These are phyloP conservation scores for Debaryomycetaceae sp. DNA, from an alignment of 1,139 yeast genomes.

Conservation along the genomic window DNA sequence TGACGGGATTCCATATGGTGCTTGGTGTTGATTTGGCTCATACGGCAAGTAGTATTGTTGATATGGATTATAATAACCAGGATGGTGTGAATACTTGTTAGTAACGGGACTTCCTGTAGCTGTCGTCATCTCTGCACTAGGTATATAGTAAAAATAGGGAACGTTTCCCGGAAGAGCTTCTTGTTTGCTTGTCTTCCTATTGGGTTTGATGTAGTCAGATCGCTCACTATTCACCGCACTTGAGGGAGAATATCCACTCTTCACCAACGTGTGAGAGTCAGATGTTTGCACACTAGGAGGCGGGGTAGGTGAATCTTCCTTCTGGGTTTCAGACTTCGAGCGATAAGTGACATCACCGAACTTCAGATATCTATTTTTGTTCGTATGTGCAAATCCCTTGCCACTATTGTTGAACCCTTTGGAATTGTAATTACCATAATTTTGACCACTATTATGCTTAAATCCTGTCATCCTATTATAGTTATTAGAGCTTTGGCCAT, in stretches of 20 bases:
- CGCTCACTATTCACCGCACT: slow-evolving; percentile 12
- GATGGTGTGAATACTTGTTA: slow-evolving; percentile 4
- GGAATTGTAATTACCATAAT: background rate
- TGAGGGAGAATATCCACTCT: slow-evolving; percentile 11
- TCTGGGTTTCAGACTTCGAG: slow-evolving; percentile 2
- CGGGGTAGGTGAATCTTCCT: slow-evolving; percentile 10
- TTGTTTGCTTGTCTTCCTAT: background rate
- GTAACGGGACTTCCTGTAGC: slow-evolving; percentile 5
- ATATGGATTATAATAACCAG: slow-evolving; percentile 16
- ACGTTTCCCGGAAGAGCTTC: slow-evolving; percentile 6
- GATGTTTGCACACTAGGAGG: slow-evolving; percentile 11
- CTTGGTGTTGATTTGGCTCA: slow-evolving; percentile 7
- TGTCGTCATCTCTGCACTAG: slow-evolving; percentile 10
- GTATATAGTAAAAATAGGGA: slow-evolving; percentile 23
- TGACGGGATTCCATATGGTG: slow-evolving; percentile 8
- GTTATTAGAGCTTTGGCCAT: slow-evolving; percentile 12
- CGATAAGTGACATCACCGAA: slow-evolving; percentile 3
- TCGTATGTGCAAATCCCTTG: background rate
- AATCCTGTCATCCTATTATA: slow-evolving; percentile 4
- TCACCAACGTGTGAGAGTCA: slow-evolving; percentile 8
- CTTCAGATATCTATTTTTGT: slow-evolving; percentile 5
- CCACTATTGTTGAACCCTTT: slow-evolving; percentile 1
- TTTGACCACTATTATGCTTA: background rate
- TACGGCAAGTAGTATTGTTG: slow-evolving; percentile 13
- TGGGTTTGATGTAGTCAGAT: slow-evolving; percentile 6